Evolutionary conservation across 73 alveolate species (phyloP).

Genomic region (Blepharisma stoltei): DNA sequence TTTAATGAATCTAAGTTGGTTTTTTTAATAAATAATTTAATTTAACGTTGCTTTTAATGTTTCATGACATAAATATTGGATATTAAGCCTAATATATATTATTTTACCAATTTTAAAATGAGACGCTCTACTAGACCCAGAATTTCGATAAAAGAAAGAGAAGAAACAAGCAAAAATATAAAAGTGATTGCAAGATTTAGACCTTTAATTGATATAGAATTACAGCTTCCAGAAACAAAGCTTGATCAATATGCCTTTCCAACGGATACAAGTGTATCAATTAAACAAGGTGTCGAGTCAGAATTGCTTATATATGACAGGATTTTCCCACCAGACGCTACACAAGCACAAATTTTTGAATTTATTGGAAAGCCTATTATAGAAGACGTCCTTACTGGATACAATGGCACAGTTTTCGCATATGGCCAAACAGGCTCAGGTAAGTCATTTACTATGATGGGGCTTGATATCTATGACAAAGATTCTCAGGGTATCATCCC

Average conservation of each 20-base stretch:
- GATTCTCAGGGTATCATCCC: constrained; percentile 81
- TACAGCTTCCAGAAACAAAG: constrained; percentile 33
- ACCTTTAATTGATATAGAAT: constrained; percentile 35
- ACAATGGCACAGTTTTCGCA: constrained; percentile 92
- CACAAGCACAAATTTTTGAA: constrained; percentile 81
- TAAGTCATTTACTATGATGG: constrained; percentile 91
- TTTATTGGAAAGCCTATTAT: constrained; percentile 75
- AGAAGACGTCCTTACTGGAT: constrained; percentile 86
- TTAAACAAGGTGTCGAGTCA: background rate
- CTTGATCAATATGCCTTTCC: constrained; percentile 38
- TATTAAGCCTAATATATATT: too few relatives aligned
- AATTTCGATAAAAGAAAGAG: constrained; percentile 9
- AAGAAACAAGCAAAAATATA: constrained; percentile 38
- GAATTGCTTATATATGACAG: constrained; percentile 80
- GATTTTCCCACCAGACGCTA: constrained; percentile 75
- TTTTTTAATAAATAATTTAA: too few relatives aligned
- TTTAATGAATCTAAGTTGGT: too few relatives aligned
- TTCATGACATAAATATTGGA: too few relatives aligned
- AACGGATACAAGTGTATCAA: constrained; percentile 34
- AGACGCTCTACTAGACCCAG: too few relatives aligned
- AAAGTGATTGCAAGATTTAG: constrained; percentile 6
- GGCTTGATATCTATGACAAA: constrained; percentile 70
- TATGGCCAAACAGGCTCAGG: constrained; percentile 95
- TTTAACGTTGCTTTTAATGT: too few relatives aligned
- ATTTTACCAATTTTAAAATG: too few relatives aligned